A percentile compares a stretch with the other conserved stretches of the same genome.
These are phyloP conservation scores for Testicularia cyperi DNA, from an alignment of 1,284 basidiomycete species.

Conservation along the genomic window DNA sequence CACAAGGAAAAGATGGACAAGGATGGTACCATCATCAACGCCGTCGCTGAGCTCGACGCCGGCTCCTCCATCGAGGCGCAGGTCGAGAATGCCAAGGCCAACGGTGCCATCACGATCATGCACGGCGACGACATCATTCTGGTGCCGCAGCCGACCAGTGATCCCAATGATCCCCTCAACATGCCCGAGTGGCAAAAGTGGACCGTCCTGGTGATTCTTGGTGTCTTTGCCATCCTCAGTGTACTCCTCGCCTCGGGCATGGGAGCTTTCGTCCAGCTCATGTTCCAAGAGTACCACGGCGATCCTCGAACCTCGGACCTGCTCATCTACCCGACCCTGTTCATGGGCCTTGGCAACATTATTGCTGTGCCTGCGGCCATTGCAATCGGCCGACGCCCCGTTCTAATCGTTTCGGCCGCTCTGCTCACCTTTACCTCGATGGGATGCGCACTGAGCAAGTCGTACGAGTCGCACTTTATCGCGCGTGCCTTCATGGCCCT, in stretches of 20 bases:
- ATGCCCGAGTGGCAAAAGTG: conserved; percentile 4
- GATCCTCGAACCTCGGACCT: neutral
- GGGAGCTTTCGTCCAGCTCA: neutral
- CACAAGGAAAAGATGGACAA: conserved; percentile 4
- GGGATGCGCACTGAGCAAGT: conserved; percentile 1
- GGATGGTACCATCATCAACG: neutral
- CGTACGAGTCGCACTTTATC: conserved; percentile 1
- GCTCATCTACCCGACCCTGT: conserved; percentile 3
- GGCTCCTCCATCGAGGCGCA: conserved; percentile 1
- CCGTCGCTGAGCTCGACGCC: neutral
- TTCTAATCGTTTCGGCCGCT: conserved; percentile 2
- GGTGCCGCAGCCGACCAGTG: neutral
- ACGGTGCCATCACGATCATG: neutral
- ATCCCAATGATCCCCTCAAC: conserved; percentile 3
- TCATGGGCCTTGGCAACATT: conserved; percentile 3
- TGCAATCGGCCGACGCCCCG: conserved; percentile 2
- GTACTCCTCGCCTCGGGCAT: conserved; percentile 3
- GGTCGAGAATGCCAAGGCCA: neutral
- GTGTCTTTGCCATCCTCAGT: conserved; percentile 3
- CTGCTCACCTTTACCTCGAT: conserved; percentile 4
- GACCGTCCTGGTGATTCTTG: neutral
- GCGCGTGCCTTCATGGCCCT: conserved; percentile 2
- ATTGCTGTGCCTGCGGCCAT: conserved; percentile 1
- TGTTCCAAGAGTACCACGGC: conserved; percentile 1
- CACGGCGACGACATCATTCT: conserved; percentile 1